phyloP scores from a whole-genome alignment of 1,284 basidiomycete species.

The Melampsora abietis-canadensis region DNA sequence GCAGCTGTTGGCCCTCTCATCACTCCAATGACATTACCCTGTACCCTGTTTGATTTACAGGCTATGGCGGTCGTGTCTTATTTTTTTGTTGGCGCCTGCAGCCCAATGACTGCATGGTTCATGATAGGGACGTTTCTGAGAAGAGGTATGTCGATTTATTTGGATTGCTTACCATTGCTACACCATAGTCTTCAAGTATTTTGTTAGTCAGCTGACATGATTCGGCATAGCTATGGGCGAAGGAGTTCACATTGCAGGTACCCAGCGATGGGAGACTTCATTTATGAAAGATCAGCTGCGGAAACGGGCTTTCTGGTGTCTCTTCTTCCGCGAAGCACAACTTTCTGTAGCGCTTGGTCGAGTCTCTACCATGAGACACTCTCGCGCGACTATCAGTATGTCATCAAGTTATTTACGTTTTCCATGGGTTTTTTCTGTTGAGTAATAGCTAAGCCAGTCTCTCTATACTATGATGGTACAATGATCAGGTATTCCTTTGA shows the following conservation, averaged over 20 bases:
- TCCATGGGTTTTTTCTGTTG: not conserved
- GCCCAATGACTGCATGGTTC: slow-evolving; percentile 31
- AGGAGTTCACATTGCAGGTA: not conserved
- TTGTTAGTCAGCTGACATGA: not conserved
- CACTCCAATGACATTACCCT: slow-evolving; percentile 8
- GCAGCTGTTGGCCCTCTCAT: not conserved
- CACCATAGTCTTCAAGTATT: not conserved
- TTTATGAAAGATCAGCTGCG: slow-evolving; percentile 38
- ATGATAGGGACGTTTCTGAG: slow-evolving; percentile 7
- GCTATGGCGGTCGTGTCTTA: slow-evolving; percentile 18
- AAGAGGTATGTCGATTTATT: not conserved
- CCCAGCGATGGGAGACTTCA: slow-evolving; percentile 26
- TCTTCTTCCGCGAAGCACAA: slow-evolving; percentile 3
- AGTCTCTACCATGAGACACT: slow-evolving; percentile 9
- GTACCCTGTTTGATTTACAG: slow-evolving; percentile 27
- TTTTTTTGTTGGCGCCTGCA: not conserved
- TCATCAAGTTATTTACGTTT: not conserved
- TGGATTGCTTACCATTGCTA: not conserved
- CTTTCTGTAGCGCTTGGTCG: slow-evolving; percentile 24
- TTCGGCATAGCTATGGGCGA: slow-evolving; percentile 15
- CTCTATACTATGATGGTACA: too few relatives aligned
- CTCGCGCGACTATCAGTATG: slow-evolving; percentile 13
- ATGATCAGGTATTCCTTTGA: slow-evolving; percentile 3
- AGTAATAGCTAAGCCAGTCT: too few relatives aligned
- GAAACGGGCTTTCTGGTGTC: slow-evolving; percentile 29